Base-by-base conservation (phyloP, 2,329 filamentous ascomycete genomes). In the Neurospora sp. region DNA sequence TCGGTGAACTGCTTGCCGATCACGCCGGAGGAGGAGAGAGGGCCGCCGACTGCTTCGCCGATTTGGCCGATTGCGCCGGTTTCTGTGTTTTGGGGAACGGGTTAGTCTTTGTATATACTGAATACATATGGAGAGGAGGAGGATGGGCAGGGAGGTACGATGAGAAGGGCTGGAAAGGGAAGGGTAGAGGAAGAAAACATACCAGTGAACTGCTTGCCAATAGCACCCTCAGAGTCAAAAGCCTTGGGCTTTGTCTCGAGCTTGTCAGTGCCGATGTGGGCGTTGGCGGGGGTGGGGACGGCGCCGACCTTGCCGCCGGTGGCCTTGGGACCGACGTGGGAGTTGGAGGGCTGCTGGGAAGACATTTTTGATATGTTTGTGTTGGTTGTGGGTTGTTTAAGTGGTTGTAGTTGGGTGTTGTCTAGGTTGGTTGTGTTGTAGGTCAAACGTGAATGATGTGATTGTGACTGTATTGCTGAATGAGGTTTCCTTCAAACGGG, bases 171-270 rank as follows among this genome's bases (percentile, higher is more conserved):
- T 33, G 3, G 28, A 6, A n/a, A 17, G 19, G 28, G 33, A 33
- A 38, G 23, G 37, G 33, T 6, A 38, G 37, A 1, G 41, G 10
- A 4, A n/a, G 8, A 8, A 10, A 17, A 69, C 77, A 66, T 76
- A 84, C 83, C 81, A 4, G 83, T 88, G 74, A 88, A 88, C 28
- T 87, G 84, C 73, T 84, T 86, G 23, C 86, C 86, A 40, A 88
- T 81, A 0, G 81, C 78, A 5, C 86, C 86, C 0, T 82, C 77
- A 0, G 81, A 82, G 52, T 85, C 86, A 66, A 88, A 79, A 0
- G 80, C 75, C 72, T 79, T 82, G 38, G 82, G 81, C 73, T 79
- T 75, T 68, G 52, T 28, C 46, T 57, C 17, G 12, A 8, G 12
- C 23, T 4, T 33, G 28, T 33, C 28, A 33, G 28, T 33, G 28